Base-by-base conservation (phyloP, 805 yeast genomes). In the Myxozyma monticola region DNA sequence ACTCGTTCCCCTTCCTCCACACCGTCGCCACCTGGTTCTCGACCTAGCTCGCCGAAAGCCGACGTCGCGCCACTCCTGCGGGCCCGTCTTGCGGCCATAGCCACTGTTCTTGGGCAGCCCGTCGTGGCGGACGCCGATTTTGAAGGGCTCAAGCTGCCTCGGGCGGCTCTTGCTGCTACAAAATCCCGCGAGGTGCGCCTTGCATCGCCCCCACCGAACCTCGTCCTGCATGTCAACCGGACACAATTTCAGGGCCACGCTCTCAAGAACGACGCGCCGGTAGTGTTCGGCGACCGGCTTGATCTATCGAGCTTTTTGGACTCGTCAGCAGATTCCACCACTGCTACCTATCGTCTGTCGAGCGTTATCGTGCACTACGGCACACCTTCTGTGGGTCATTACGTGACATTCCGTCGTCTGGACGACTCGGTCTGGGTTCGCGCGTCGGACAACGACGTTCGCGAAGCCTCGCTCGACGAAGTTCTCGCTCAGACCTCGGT, bases 361-460 rank as follows among this genome's bases (percentile, higher is more conserved):
- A 87, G 96, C 0, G 93, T 87, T 1, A 86, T 91, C 39, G 83
- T 91, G 1, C 99, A 91, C 67, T 89, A 84, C 66, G 99, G 99
- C 40, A 85, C 96, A 0, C 97, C 91, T 62, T 89, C 91, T 61
- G 91, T 89, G 66, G 99, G 99, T 18, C 99, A 91, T 67, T 91
- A 91, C 65, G 86, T 91, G 55, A 88, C 95, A 37, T 91, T 78
- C 70, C 80, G 97, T 63, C 84, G 81, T 62, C 44, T 58, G 33
- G 77, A 72, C 50, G 78, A 95, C 59, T 93, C 90, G 1, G 76
- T 81, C 9, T 91, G 99, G 99, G 90, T 96, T 96, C 79, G 96
- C 65, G 84, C 90, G 17, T 84, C 93, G 60, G 99, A 93, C 68
- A 96, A 89, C 64, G 81, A 83, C 2, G 95, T 90, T 2, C 81